Base-by-base conservation (phyloP, 2,329 filamentous ascomycete species). In the Seiridium cupressi region DNA sequence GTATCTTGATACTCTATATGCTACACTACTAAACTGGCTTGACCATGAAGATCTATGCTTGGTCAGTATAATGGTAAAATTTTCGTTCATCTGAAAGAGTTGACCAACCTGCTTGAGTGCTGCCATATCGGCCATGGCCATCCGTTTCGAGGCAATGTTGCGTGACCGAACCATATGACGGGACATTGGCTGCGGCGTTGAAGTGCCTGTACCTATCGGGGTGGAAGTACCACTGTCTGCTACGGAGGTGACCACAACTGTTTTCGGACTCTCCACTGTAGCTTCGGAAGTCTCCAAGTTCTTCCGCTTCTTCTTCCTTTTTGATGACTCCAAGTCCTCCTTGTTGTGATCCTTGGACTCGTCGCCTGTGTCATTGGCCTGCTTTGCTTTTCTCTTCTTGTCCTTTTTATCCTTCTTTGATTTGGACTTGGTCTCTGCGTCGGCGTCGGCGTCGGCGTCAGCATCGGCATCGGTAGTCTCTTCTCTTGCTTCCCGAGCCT, bases 81-180 rank as follows among this genome's bases (percentile, higher is more conserved):
- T 26, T 18, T 42, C 2, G 36, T 18, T 13, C 3, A 26, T 32
- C 6, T 42, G 13, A 32, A 11, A 2, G 54, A 18, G 9, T 7
- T 6, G 9, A 5, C 79, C 74, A 77, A 93, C 91, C 87, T 97
- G 93, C 73, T 93, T 94, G 70, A 98, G 76, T 11, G 93, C 91
- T 70, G 89, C 87, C 54, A 88, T 84, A 73, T 97, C 91, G 78
- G 92, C 84, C 61, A 93, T 84, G 2, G 93, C 93, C 78, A 89
- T 86, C 68, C 87, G 88, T 80, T 98, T 98, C 68, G 95, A 91
- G 60, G 89, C 89, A 69, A 98, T 97, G 74, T 93, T 92, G 62
- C 92, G 84, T 66, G 91, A 87, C 64, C 94, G 82, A 51, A 93
- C 86, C 58, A 90, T 84, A 72, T 93, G 91, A 64, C 92, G 84